A percentile compares a stretch with the other conserved stretches of the same genome.
Conservation (phyloP, 805 yeast genomes). For the Ogataea salicorniae region DNA sequence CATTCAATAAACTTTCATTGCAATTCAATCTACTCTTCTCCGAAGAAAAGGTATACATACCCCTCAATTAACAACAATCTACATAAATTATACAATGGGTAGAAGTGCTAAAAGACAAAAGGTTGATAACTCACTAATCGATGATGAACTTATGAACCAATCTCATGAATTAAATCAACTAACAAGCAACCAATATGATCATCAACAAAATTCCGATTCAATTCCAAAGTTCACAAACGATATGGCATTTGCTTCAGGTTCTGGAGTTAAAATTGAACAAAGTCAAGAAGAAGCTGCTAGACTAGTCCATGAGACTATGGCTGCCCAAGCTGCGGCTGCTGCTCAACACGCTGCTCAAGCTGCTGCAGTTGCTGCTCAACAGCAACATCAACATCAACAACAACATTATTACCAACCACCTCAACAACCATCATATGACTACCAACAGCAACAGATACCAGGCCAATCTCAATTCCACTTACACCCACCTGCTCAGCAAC, state of each 20-base stretch:
- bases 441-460: conserved; percentile 5
- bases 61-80: background rate
- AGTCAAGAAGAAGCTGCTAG: conserved; percentile 11
- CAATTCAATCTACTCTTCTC: background rate
- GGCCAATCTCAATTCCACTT: conserved; percentile 9
- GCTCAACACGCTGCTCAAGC: conserved; percentile 9
- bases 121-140: conserved; percentile 19
- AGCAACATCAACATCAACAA: conserved; percentile 2
- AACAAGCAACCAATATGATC: conserved; percentile 11
- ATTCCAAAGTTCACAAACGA: conserved; percentile 20
- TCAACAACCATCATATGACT: conserved; percentile 7
- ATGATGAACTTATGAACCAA: conserved; percentile 21
- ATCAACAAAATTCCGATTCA: conserved; percentile 16
- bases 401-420: conserved; percentile 10
- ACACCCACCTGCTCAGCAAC: conserved; percentile 7
- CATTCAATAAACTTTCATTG: too few species aligned
- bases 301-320: conserved; percentile 16
- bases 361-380: conserved; percentile 18
- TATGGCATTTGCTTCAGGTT: conserved; percentile 3
- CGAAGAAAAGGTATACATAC: background rate
- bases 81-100: conserved; percentile 6
- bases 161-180: conserved; percentile 14
- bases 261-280: background rate
- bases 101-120: conserved; percentile 19
- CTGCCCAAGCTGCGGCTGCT: conserved; percentile 20